Evolutionary conservation across 495 filamentous ascomycete species (phyloP), one percentile per base, ranked within the genome.

Genomic region (Penicillium coprophilum): DNA sequence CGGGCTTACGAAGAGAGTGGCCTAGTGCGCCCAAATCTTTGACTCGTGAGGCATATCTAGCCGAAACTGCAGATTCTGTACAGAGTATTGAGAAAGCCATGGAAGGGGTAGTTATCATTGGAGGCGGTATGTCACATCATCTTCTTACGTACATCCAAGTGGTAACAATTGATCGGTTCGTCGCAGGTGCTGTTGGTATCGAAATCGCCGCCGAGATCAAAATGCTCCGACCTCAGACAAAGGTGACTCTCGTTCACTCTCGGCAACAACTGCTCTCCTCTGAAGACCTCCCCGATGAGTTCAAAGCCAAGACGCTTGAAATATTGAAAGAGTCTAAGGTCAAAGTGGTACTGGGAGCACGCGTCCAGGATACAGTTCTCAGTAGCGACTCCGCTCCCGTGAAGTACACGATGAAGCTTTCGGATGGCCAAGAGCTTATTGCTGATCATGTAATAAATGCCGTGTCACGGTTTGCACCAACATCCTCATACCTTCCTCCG

Each of bases 171-270:
- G 15, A 38, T 44, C 36, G 10, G 12, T 57, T 44, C 32, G n/a
- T 20, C 36, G 15, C 38, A 60, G 82, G 82, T 7, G 84, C 84
- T 7, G 84, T 86, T 5, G 84, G 84, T 15, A 79, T 86, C 45
- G 84, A 87, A 57, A 83, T 86, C 67, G 82, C 84, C 0, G 75
- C 80, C 15, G 84, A 87, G 64, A 66, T 86, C 30, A 84, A 83
- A 59, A 59, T 73, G 21, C 57, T 76, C 5, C 71, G 78, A 12
- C 84, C 84, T 0, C 46, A 71, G 4, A 58, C 80, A 38, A 70
- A 75, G 19, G 79, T 87, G 15, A 83, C 77, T 0, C 72, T 87
- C 1, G 74, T 85, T 1, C 84, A 87, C 67, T 86, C 84, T 1
- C 72, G 81, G 1, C 70, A 68, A 30, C 71, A 74, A 64, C 77